Conservation (phyloP, 805 yeast species). For the Spencermartinsiella europaea region DNA sequence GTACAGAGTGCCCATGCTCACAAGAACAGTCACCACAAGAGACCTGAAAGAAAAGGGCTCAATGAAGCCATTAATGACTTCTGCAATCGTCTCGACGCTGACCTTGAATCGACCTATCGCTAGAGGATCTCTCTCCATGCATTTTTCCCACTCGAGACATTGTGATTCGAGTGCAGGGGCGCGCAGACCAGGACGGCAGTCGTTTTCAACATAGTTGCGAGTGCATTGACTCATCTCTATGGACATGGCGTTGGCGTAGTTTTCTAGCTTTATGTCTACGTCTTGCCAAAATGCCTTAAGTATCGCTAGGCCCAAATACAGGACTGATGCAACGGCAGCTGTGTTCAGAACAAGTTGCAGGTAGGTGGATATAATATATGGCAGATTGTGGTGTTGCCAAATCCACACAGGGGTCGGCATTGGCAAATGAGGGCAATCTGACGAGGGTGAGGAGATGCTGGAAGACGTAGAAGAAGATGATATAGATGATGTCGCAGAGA, state of each 20-base stretch:
- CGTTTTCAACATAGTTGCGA: conserved; percentile 60
- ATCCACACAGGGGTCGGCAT: conserved; percentile 24
- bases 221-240: conserved; percentile 63
- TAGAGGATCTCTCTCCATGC: conserved; percentile 75
- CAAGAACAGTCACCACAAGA: conserved; percentile 10
- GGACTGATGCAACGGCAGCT: conserved; percentile 40
- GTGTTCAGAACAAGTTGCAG: conserved; percentile 59
- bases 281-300: conserved; percentile 54
- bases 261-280: conserved; percentile 59
- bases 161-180: conserved; percentile 69
- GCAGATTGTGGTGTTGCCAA: conserved; percentile 30
- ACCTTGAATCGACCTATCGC: conserved; percentile 55
- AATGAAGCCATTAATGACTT: conserved; percentile 67
- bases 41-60: conserved; percentile 48
- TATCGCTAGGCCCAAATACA: conserved; percentile 46
- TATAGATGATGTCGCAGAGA: background rate
- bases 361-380: conserved; percentile 57
- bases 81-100: conserved; percentile 76
- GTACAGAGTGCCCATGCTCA: conserved; percentile 14
- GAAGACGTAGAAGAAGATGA: background rate
- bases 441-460: background rate
- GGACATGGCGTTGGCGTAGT: conserved; percentile 48
- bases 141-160: conserved; percentile 68
- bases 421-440: conserved; percentile 20
- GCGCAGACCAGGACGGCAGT: conserved; percentile 52